Evolutionary conservation across 2,329 filamentous ascomycete genomes (phyloP).

Genomic region (Calonectria pteridis): DNA sequence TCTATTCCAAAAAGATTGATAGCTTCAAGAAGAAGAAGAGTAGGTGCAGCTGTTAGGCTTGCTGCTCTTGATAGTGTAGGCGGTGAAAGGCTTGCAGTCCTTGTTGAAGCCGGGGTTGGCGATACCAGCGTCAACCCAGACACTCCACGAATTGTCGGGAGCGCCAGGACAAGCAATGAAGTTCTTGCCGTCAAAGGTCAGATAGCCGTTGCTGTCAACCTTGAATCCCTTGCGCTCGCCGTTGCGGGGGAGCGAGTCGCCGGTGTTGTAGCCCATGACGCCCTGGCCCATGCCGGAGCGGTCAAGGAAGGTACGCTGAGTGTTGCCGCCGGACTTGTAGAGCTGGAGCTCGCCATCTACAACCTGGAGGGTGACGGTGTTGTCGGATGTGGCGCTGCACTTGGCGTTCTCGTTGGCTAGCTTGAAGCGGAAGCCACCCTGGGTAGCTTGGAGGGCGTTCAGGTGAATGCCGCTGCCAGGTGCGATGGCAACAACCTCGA

Average conservation of each 20-base stretch:
- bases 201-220: slow-evolving; percentile 56
- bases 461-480: slow-evolving; percentile 64
- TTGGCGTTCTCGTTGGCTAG: slow-evolving; percentile 59
- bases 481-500: slow-evolving; percentile 63
- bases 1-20: no score
- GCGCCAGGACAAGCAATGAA: slow-evolving; percentile 67
- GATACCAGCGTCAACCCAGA: slow-evolving; percentile 52
- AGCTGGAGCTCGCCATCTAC: slow-evolving; percentile 60
- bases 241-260: slow-evolving; percentile 52
- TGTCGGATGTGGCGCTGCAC: slow-evolving; percentile 57
- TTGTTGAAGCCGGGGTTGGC: slow-evolving; percentile 51
- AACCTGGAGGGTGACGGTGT: slow-evolving; percentile 64
- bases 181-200: slow-evolving; percentile 58
- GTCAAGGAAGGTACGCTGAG: slow-evolving; percentile 66
- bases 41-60: slow-evolving; percentile 55
- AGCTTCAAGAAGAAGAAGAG: slow-evolving; percentile 27
- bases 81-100: slow-evolving; percentile 52
- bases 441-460: slow-evolving; percentile 57
- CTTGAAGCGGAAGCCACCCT: slow-evolving; percentile 58
- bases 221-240: slow-evolving; percentile 62
- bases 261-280: slow-evolving; percentile 64
- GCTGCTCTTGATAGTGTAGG: slow-evolving; percentile 44
- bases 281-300: slow-evolving; percentile 71
- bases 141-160: slow-evolving; percentile 53
- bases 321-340: slow-evolving; percentile 51